phyloP scores from a whole-genome alignment of 2,329 filamentous ascomycete species.

The Arthrinium puccinioides region DNA sequence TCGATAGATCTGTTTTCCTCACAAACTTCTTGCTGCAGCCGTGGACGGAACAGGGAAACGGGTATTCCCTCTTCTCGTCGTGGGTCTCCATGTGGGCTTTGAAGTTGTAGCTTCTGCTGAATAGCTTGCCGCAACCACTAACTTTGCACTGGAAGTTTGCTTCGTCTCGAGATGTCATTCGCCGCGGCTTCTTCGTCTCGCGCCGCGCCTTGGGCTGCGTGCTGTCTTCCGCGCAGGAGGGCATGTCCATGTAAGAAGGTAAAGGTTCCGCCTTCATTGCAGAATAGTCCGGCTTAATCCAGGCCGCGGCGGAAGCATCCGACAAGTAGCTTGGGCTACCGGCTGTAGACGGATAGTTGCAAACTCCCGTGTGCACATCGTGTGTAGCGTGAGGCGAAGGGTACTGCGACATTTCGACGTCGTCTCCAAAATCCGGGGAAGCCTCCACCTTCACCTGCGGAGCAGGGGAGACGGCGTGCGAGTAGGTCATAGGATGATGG shows the following conservation, averaged over 20 bases:
- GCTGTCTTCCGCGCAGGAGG: no score
- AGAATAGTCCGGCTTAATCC: slow-evolving; percentile 31
- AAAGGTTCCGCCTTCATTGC: slow-evolving; percentile 25
- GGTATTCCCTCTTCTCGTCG: slow-evolving; percentile 63
- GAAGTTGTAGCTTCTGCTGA: slow-evolving; percentile 80
- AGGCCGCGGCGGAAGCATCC: slow-evolving; percentile 26
- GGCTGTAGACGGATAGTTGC: slow-evolving; percentile 17
- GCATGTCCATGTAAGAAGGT: no score
- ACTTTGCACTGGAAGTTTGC: slow-evolving; percentile 64
- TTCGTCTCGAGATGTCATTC: slow-evolving; percentile 58
- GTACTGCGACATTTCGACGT: slow-evolving; percentile 30
- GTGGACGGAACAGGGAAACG: slow-evolving; percentile 57
- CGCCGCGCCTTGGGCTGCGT: slow-evolving; percentile 20
- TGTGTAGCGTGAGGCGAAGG: slow-evolving; percentile 26
- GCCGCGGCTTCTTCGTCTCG: slow-evolving; percentile 35
- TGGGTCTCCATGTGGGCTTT: slow-evolving; percentile 83
- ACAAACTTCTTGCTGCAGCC: slow-evolving; percentile 72
- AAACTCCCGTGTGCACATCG: slow-evolving; percentile 12
- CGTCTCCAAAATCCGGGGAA: slow-evolving; percentile 25
- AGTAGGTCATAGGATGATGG: slow-evolving; percentile 22
- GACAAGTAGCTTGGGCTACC: slow-evolving; percentile 29
- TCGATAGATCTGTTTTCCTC: slow-evolving; percentile 69
- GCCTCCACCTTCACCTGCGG: slow-evolving; percentile 33
- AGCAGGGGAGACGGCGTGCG: slow-evolving; percentile 19
- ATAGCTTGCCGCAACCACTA: slow-evolving; percentile 67